These are phyloP conservation scores for Fusarium pseudoanthophilum DNA, from an alignment of 2,329 filamentous ascomycete species.

Conservation along the genomic window DNA sequence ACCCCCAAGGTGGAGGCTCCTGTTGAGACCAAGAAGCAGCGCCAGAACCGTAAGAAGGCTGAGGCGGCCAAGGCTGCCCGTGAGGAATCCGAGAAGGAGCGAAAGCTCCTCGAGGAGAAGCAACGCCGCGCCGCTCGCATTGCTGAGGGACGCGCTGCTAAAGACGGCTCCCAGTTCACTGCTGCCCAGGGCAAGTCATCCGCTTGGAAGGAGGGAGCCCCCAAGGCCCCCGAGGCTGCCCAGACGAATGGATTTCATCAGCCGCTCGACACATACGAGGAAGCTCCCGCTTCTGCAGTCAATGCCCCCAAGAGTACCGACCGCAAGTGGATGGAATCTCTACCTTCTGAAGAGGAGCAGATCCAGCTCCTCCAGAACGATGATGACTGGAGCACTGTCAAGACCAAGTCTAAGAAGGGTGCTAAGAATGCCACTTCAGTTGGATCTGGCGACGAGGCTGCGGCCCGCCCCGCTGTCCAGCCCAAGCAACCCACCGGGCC, in stretches of 20 bases:
- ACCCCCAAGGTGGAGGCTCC: conserved; percentile 71
- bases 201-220: conserved; percentile 55
- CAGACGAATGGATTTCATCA: conserved; percentile 54
- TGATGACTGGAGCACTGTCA: conserved; percentile 71
- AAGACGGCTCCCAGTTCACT: conserved; percentile 76
- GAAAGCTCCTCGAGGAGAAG: conserved; percentile 80
- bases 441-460: conserved; percentile 51
- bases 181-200: conserved; percentile 57
- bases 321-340: conserved; percentile 60
- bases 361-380: conserved; percentile 64
- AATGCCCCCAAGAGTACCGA: conserved; percentile 50
- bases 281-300: conserved; percentile 45
- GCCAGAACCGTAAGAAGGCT: conserved; percentile 89
- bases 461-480: conserved; percentile 46
- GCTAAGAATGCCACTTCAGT: conserved; percentile 52
- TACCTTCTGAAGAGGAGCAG: conserved; percentile 72
- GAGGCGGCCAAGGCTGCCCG: conserved; percentile 80
- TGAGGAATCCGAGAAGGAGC: conserved; percentile 81
- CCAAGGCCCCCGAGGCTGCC: conserved; percentile 47
- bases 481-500: conserved; percentile 45
- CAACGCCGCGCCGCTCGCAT: conserved; percentile 85
- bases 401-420: conserved; percentile 58
- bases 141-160: conserved; percentile 83
- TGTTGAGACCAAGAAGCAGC: conserved; percentile 91
- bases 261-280: conserved; percentile 69